Percentiles rank a stretch among this genome's conserved stretches.
phyloP scores from a whole-genome alignment of 108 stramenopile genomes.

The Stephanodiscus triporus region DNA sequence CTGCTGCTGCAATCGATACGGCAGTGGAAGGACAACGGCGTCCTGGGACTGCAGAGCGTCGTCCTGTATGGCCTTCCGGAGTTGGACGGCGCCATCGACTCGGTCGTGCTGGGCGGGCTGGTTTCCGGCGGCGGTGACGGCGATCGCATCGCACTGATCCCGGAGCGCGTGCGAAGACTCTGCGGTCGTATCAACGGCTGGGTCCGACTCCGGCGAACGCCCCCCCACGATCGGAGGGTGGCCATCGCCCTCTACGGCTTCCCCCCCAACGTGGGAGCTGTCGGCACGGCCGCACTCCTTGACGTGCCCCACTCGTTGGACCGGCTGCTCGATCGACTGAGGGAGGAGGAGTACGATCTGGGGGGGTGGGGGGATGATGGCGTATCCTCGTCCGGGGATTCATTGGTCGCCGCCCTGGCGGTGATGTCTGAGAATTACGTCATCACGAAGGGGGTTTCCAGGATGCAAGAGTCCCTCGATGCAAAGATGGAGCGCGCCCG shows the following conservation, averaged over 20 bases:
- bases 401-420: constrained; percentile 36
- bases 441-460: constrained; percentile 57
- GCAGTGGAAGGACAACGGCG: constrained; percentile 79
- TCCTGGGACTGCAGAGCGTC: constrained; percentile 80
- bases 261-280: constrained; percentile 89
- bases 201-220: constrained; percentile 63
- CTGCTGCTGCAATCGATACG: constrained; percentile 77
- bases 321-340: constrained; percentile 53
- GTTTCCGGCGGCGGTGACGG: constrained; percentile 45
- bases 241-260: constrained; percentile 85
- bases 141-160: constrained; percentile 83
- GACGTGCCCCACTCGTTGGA: constrained; percentile 81
- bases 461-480: constrained; percentile 61
- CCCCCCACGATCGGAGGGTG: constrained; percentile 55
- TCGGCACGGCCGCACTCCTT: constrained; percentile 86
- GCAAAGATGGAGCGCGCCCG: constrained; percentile 57
- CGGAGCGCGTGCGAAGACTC: constrained; percentile 81
- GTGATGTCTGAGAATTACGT: constrained; percentile 54
- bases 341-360: constrained; percentile 76
- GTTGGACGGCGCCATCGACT: constrained; percentile 88
- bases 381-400: constrained; percentile 35
- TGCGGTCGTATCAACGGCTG: constrained; percentile 59
- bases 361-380: constrained; percentile 63
- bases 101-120: constrained; percentile 84
- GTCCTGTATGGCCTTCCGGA: constrained; percentile 83